These are phyloP conservation scores for Monosporascus sp. DNA, from an alignment of 2,329 filamentous ascomycete genomes.

Conservation along the genomic window DNA sequence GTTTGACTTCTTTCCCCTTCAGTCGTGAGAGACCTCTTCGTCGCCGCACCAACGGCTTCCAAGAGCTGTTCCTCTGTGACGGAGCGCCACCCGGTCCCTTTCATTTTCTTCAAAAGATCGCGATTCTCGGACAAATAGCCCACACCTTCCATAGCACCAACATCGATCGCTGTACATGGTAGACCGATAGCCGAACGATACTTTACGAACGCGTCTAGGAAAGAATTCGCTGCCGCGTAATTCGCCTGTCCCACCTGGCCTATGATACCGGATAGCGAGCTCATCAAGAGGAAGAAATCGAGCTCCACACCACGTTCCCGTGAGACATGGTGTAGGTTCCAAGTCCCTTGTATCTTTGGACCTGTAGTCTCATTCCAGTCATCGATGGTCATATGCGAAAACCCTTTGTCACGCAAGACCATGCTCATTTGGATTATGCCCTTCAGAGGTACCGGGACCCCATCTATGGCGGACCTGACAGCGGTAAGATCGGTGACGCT, in stretches of 20 bases:
- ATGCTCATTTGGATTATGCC: no score
- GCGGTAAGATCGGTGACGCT: slow-evolving; percentile 5
- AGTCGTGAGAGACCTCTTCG: not conserved
- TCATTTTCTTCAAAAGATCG: not conserved
- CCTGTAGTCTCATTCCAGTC: no score
- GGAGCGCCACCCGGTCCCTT: slow-evolving; percentile 1
- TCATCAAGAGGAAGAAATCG: slow-evolving; percentile 29
- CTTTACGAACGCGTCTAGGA: slow-evolving; percentile 23
- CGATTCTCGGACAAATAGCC: slow-evolving; percentile 23
- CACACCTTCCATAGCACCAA: slow-evolving; percentile 28
- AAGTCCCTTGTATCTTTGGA: no score
- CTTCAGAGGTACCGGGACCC: no score
- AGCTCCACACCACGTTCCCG: slow-evolving; percentile 4
- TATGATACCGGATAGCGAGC: slow-evolving; percentile 17
- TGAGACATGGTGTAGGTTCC: no score
- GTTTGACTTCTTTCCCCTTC: not conserved
- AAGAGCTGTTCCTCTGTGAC: slow-evolving; percentile 1
- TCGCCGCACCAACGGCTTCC: no score
- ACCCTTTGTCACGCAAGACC: no score
- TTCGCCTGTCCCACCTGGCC: slow-evolving; percentile 21
- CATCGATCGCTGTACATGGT: slow-evolving; percentile 26
- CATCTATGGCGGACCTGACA: not conserved
- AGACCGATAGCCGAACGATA: slow-evolving; percentile 21
- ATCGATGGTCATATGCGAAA: no score
- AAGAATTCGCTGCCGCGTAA: slow-evolving; percentile 29